Evolutionary conservation across 2,329 filamentous ascomycete species (phyloP), one percentile per base, ranked within the genome.

Genomic region (Sphaerulina musiva): DNA sequence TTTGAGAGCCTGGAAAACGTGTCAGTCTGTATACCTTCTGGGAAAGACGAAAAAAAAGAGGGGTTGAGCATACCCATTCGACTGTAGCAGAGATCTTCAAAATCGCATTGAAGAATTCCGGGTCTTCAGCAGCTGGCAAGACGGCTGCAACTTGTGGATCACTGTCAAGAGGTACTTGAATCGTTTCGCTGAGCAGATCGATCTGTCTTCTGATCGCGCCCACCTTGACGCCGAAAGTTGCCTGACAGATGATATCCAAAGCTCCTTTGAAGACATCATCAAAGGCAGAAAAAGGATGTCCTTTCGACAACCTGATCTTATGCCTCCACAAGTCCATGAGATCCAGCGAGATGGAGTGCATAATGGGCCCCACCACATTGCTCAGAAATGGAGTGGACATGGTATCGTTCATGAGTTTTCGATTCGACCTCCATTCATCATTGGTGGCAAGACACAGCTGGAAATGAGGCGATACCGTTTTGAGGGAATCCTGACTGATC

Each of bases 81-180:
- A 62, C 39, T 26, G 58, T 57, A 12, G 61, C 62, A 6, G 61
- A 31, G 14, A 55, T 57, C 1, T 65, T 53, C 1, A 55, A 50
- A 7, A 68, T 43, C 6, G 48, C 56, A 26, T 61, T 48, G 14
- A 67, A 48, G 1, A 64, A 55, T 7, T 58, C 51, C 4, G 62
- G 60, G 44, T 59, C 52, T 14, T 58, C 49, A 1, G 56, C 59
- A 7, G 47, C 46, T 1, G 64, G 62, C 10, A 65, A 57, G 1
- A 41, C 26, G 11, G 52, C 56, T 12, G 60, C 50, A 3, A 31
- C 32, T 8, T 36, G 2, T 12, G 32, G 11, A 36, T 36, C 1
- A 36, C 32, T 36, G 32, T 36, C 32, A 12, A 36, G 32, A 9
- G 32, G 32, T 2, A 36, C 11, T 12, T 36, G 8, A 12, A 2